Evolutionary conservation across 2,329 filamentous ascomycete genomes (phyloP).

Genomic region (Ceratocystis diversiconidia): DNA sequence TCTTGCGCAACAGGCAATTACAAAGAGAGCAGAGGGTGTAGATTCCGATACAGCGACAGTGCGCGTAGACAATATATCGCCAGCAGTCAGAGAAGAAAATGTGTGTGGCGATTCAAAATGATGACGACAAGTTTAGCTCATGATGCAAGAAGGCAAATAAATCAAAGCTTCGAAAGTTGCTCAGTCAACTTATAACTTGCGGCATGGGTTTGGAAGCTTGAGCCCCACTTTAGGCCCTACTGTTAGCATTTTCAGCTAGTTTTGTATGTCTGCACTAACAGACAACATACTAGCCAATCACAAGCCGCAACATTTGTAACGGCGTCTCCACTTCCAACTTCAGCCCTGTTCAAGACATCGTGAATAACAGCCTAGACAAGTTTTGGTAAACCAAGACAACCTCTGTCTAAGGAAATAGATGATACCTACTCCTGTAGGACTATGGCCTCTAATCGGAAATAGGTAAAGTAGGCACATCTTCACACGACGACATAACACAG

Average conservation of each 20-base stretch:
- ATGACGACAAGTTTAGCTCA: neutral
- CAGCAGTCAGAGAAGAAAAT: neutral
- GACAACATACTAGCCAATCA: neutral
- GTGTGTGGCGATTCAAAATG: neutral
- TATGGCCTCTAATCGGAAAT: too few species aligned
- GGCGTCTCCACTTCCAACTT: neutral
- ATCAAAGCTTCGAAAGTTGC: constrained; percentile 1
- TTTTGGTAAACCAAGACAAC: too few species aligned
- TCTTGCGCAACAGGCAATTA: neutral
- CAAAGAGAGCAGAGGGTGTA: neutral
- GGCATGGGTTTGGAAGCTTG: neutral
- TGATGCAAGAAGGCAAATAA: neutral
- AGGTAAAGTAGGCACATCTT: too few species aligned
- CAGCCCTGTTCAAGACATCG: neutral
- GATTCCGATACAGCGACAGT: neutral
- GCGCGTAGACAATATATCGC: neutral
- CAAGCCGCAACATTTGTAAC: neutral
- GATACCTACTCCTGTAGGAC: too few species aligned
- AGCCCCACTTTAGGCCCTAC: neutral
- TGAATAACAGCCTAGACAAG: neutral
- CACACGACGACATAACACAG: neutral
- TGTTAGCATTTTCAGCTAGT: neutral
- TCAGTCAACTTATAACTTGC: neutral
- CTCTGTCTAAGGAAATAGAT: too few species aligned
- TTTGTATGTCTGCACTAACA: neutral